Conservation (phyloP, 1,284 basidiomycete genomes). For the Cutaneotrichosporon sp. region DNA sequence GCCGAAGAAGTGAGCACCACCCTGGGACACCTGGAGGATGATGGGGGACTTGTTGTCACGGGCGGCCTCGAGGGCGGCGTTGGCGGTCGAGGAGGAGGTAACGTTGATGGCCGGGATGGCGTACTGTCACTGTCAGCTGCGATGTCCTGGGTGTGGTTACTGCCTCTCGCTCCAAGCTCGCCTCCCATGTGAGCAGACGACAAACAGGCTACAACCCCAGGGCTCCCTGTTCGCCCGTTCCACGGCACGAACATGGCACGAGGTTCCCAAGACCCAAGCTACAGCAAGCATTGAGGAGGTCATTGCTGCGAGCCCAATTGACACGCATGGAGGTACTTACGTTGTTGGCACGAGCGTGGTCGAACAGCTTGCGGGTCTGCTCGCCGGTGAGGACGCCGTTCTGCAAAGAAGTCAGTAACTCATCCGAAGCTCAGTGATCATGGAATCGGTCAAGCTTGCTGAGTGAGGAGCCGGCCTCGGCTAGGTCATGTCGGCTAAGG, state of each 20-base stretch:
- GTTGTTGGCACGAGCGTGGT: slow-evolving; percentile 77
- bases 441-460: no score
- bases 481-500: no score
- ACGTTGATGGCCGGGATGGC: slow-evolving; percentile 54
- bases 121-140: slow-evolving; percentile 19
- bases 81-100: slow-evolving; percentile 80
- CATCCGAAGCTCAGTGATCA: no score
- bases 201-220: background rate
- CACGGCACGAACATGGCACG: background rate
- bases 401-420: slow-evolving; percentile 46
- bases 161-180: no score
- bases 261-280: no score
- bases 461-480: background rate
- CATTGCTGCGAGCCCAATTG: no score
- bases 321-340: slow-evolving; percentile 57
- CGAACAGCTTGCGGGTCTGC: slow-evolving; percentile 79
- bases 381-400: slow-evolving; percentile 83
- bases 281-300: no score
- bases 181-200: no score
- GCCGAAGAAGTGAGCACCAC: slow-evolving; percentile 92
- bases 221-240: background rate
- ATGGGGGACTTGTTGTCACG: slow-evolving; percentile 93
- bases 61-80: slow-evolving; percentile 82
- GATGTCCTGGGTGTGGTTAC: background rate
- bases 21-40: slow-evolving; percentile 96